Evolutionary conservation across 208 protist genomes (phyloP), one percentile per base, ranked within the genome.

Genomic region (Wallacemonas collosoma): DNA sequence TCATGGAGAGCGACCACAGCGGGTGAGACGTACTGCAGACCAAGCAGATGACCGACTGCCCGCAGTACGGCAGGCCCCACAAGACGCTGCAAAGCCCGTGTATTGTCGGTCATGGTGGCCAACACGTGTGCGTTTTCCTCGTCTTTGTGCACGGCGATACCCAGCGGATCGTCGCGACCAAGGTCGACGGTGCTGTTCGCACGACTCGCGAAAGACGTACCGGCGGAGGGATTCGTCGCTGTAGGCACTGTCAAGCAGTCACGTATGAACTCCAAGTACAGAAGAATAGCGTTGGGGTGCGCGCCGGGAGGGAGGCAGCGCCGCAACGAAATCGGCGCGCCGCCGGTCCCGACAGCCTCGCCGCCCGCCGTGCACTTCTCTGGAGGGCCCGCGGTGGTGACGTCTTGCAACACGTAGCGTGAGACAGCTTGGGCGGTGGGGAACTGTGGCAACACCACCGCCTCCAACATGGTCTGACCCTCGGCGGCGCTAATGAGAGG

Each of bases 201-300:
- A 38, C 75, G 61, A 61, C 71, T 26, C 36, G 26, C 26, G 26
- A 26, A 26, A 26, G 26, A 26, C 26, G 26, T 26, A 26, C 26
- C 26, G 26, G 26, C 26, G 0, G 26, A 26, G 26, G 26, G 26
- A 26, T 26, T 26, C 26, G 26, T 0, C 26, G 45, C 7, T n/a
- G 41, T 54, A 17, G 64, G 54, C 2, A 26, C 17, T 26, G 72
- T 56, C 73, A 57, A 41, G 41, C 40, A 48, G 43, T 61, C 50
- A 12, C 12, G 50, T 40, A 40, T 17, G 6, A 51, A 36, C 5
- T 60, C 66, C 41, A 76, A 64, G 57, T 77, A 72, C 40, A 73
- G 61, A 58, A 89, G 61, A 3, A 91, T 70, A 41, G 79, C 77
- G 61, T 72, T 87, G 3, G 87, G 87, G 75, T 91, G 87, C 14